phyloP scores from a whole-genome alignment of 306 rosid genomes.

The Hippophae gyantsensis region DNA sequence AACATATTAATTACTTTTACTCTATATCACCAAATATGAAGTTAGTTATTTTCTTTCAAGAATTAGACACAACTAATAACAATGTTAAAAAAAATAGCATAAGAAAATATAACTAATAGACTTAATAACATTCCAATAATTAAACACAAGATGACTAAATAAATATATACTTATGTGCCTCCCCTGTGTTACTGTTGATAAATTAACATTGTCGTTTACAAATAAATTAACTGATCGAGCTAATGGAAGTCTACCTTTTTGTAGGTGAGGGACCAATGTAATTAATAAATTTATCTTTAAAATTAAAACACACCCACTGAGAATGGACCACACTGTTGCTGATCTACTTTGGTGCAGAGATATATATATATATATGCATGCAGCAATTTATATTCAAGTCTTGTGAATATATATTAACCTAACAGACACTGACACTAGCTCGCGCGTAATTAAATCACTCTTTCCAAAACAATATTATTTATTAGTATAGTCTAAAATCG shows the following conservation, averaged over 20 bases:
- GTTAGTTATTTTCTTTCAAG: too few relatives aligned
- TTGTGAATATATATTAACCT: conserved; percentile 10
- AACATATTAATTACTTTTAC: too few relatives aligned
- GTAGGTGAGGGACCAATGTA: conserved; percentile 57
- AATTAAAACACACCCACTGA: conserved; percentile 24
- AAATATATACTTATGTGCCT: conserved; percentile 27
- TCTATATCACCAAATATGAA: too few relatives aligned
- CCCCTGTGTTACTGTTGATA: conserved; percentile 39
- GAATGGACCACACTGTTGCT: conserved; percentile 63
- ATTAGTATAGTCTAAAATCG: neutral
- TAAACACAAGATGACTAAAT: conserved; percentile 19
- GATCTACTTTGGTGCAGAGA: conserved; percentile 50
- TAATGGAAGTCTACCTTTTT: conserved; percentile 28
- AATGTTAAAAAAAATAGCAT: too few relatives aligned
- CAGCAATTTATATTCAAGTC: conserved; percentile 13
- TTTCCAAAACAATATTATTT: conserved; percentile 24
- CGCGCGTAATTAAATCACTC: conserved; percentile 20
- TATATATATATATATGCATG: conserved; percentile 72
- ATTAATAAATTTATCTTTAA: conserved; percentile 5
- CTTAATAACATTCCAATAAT: too few relatives aligned
- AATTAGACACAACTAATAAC: too few relatives aligned
- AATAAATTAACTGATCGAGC: conserved; percentile 31
- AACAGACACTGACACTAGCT: conserved; percentile 17
- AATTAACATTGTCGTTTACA: conserved; percentile 43
- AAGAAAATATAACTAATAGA: too few relatives aligned